Evolutionary conservation across 257 asterid genomes (phyloP).

Genomic region (Anisodus tanguticus): DNA sequence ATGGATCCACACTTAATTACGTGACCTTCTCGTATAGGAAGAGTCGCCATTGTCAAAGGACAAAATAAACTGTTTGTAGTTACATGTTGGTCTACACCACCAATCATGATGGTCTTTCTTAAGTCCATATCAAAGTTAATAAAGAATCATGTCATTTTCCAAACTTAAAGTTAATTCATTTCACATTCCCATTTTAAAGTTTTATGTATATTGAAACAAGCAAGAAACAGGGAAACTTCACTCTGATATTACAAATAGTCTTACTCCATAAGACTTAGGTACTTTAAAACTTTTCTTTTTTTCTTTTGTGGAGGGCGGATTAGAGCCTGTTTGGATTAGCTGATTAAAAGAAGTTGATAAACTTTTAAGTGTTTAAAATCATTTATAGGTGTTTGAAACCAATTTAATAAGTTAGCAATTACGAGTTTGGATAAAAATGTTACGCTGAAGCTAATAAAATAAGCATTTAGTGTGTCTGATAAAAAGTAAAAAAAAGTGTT

Average conservation of each 20-base stretch:
- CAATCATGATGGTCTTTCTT: constrained; percentile 20
- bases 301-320: background rate
- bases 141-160: background rate
- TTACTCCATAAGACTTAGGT: background rate
- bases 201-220: background rate
- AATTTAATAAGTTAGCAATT: background rate
- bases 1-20: constrained; percentile 25
- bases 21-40: constrained; percentile 53
- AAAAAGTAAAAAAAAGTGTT: too few species aligned
- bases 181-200: background rate
- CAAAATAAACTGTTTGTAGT: constrained; percentile 14
- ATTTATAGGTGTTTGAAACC: background rate
- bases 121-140: background rate
- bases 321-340: background rate
- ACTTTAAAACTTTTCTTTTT: background rate
- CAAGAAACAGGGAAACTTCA: background rate
- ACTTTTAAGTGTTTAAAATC: background rate
- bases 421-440: background rate
- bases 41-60: constrained; percentile 39
- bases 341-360: background rate
- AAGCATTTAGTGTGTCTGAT: background rate
- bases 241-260: background rate
- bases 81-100: constrained; percentile 10
- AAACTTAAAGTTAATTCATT: background rate
- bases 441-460: background rate